Evolutionary conservation across 2,329 filamentous ascomycete genomes (phyloP).

Genomic region (Pseudogymnoascus sp.): DNA sequence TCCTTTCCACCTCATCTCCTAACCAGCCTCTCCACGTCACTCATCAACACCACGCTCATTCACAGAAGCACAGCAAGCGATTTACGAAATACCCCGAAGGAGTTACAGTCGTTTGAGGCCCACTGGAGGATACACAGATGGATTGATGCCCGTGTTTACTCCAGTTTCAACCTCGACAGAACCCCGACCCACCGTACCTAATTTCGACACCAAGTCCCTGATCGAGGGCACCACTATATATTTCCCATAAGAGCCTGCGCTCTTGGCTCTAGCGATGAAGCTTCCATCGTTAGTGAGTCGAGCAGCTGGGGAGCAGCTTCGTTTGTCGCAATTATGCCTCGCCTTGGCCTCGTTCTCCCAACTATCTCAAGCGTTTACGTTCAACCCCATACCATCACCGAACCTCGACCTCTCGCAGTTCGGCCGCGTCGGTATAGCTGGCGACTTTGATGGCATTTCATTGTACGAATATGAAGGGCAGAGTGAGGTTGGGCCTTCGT

Average conservation of each 20-base stretch:
- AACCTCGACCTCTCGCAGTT: constrained; percentile 72
- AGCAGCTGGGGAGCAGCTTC: constrained; percentile 20
- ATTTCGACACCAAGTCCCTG: background rate
- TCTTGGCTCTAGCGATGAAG: constrained; percentile 25
- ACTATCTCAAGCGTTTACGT: constrained; percentile 44
- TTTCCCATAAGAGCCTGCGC: constrained; percentile 12
- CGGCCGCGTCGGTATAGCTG: constrained; percentile 76
- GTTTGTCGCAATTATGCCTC: constrained; percentile 35
- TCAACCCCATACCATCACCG: constrained; percentile 55
- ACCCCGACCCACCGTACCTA: background rate
- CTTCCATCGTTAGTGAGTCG: constrained; percentile 26
- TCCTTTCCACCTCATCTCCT: constrained; percentile 5
- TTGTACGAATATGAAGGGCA: constrained; percentile 82
- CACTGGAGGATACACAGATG: constrained; percentile 3
- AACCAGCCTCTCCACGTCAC: constrained; percentile 4
- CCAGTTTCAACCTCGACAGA: background rate
- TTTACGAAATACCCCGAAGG: background rate
- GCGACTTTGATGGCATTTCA: constrained; percentile 87
- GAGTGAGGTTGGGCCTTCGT: constrained; percentile 55
- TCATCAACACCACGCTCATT: constrained; percentile 7
- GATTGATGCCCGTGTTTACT: constrained; percentile 6
- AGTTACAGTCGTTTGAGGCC: background rate
- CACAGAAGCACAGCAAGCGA: constrained; percentile 8
- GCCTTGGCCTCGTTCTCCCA: constrained; percentile 32
- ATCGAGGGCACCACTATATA: constrained; percentile 9